Percentiles rank a stretch among this genome's conserved stretches.
phyloP scores from a whole-genome alignment of 306 rosid genomes.

The Prunus dulcis region DNA sequence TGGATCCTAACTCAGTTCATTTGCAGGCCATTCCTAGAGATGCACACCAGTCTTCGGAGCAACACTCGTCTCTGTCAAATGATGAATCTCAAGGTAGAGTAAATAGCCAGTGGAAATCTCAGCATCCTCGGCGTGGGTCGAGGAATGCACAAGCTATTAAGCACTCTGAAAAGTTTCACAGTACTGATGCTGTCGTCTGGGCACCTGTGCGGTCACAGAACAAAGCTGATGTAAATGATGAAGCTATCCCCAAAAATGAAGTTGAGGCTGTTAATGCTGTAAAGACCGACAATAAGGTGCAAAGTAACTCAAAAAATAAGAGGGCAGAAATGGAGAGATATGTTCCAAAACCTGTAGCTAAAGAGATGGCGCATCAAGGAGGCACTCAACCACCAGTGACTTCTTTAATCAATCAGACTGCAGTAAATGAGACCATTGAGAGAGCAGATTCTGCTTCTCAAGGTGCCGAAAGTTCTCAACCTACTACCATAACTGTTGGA shows the following conservation, averaged over 20 bases:
- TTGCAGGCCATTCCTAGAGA: slow-evolving; percentile 38
- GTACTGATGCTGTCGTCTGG: slow-evolving; percentile 75
- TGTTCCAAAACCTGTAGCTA: slow-evolving; percentile 92
- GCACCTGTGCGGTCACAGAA: slow-evolving; percentile 81
- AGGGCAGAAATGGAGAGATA: slow-evolving; percentile 96
- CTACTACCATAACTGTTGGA: slow-evolving; percentile 37
- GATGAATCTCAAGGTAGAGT: slow-evolving; percentile 62
- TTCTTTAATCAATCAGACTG: slow-evolving; percentile 41
- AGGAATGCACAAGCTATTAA: slow-evolving; percentile 63
- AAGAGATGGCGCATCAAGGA: slow-evolving; percentile 95
- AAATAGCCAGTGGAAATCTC: slow-evolving; percentile 72
- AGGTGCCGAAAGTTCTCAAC: slow-evolving; percentile 31
- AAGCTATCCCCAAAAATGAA: slow-evolving; percentile 44
- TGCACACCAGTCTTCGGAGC: slow-evolving; percentile 45
- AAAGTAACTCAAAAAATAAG: slow-evolving; percentile 60
- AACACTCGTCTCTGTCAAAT: slow-evolving; percentile 30
- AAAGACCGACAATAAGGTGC: slow-evolving; percentile 62
- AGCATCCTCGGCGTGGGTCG: slow-evolving; percentile 60
- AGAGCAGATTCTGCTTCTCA: slow-evolving; percentile 44
- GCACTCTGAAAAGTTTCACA: slow-evolving; percentile 53
- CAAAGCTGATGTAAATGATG: slow-evolving; percentile 56
- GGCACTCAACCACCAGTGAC: slow-evolving; percentile 39
- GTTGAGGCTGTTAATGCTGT: slow-evolving; percentile 42
- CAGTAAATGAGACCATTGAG: slow-evolving; percentile 34
- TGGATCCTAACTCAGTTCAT: slow-evolving; percentile 49